Base-by-base conservation (phyloP, 352 stramenopile species). In the Phytophthora multivora region DNA sequence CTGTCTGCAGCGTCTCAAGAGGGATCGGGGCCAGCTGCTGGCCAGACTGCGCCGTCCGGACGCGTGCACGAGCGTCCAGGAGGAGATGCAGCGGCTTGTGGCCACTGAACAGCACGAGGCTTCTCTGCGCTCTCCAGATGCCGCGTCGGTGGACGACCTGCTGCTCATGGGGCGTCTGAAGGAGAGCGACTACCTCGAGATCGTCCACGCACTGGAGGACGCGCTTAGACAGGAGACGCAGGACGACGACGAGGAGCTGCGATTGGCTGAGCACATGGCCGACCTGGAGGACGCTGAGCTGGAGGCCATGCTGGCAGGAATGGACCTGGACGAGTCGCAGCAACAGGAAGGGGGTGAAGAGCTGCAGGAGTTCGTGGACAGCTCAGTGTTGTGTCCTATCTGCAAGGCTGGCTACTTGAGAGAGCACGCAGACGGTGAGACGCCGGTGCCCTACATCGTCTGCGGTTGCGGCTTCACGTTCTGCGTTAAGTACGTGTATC, bases 101-200 rank as follows among this genome's bases (percentile, higher is more conserved):
- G 65, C 59, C 39, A 66, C 71, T 54, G 69, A 61, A 11, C 77
- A 87, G 52, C 59, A 77, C 23, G 56, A 71, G 51, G 39, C 48
- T 5, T 59, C 56, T 15, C 46, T 56, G 5, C 50, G 21, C 4
- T 53, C 21, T 21, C 38, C 25, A 19, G 50, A 25, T 40, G 51
- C 41, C 39, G 77, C 54, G 49, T 88, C 79, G 0, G 69, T 94
- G 12, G 83, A 94, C 39, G 81, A 94, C 21, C 66, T 94, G 18
- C 66, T 89, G 62, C 63, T 75, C 0, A 42, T 62, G 21, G 86
- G 86, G 4, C 73, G 79, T 39, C 67, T 94, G 11, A 76, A 73
- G 12, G 75, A 94, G 18, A 65, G 75, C 40, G 86, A 94, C 49
- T 94, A 92, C 36, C 42, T 92, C 43, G 83, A 92, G 7, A 86